Evolutionary conservation across 106 monocot genomes (phyloP), one percentile per base, ranked within the genome.

Genomic region (Dioscorea dumetorum): DNA sequence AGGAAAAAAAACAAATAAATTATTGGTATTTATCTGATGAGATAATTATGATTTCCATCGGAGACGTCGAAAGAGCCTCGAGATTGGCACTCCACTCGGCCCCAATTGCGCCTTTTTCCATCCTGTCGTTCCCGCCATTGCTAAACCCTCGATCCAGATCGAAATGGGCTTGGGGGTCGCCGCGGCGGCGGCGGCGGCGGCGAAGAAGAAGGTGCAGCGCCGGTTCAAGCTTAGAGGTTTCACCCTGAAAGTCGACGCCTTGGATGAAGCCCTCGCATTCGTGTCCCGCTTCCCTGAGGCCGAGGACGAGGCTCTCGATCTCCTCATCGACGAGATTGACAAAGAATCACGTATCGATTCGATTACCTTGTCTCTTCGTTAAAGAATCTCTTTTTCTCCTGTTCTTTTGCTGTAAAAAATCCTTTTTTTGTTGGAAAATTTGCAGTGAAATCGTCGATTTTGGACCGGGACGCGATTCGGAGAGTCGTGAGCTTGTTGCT

Each of bases 291-390:
- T 91, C 72, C 82, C 79, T 7, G 91, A 84, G 60, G 84, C 79
- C 63, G 89, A 84, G 68, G 97, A 91, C 67, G 95, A 92, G 12
- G 91, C 91, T 52, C 83, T 97, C 76, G 87, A 87, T 12, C 82
- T 97, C 50, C 91, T 97, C 72, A 73, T 89, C 69, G 92, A 97
- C 70, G 91, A 88, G 76, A 80, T 97, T 74, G 89, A 97, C 79
- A 86, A 89, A 20, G 86, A 84, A 72, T 74, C 97, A 19, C 72
- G 92, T 91, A 74, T 7, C 32, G 2, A 4, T 49, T 1, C 24
- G 24, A 6, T 31, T 32, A 31, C 63, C 20, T 58, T 65, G 48
- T 12, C 31, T 54, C 10, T 34, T 20, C 22, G 50, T n/a, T n/a
- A n/a, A n/a, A n/a, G 4, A 41, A 20, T 60, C 28, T 62, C 34